Base-by-base conservation (phyloP, 768 basidiomycete species). In the Boletus speciosus region DNA sequence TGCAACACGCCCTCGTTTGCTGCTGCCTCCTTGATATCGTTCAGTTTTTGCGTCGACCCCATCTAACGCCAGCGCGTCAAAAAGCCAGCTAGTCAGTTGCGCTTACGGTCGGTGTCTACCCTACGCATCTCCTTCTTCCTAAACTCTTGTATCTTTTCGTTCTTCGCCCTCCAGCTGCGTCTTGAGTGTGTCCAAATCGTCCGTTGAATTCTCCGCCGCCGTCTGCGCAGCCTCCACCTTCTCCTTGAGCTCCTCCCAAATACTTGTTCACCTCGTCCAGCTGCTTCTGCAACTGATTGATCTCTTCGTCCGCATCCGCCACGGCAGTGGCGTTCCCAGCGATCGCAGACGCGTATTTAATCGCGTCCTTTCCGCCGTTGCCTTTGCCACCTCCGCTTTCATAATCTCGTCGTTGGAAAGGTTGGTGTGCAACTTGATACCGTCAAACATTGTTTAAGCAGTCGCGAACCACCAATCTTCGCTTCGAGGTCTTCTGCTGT, bases 321-420 rank as follows among this genome's bases (percentile, higher is more conserved):
- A 91, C 70, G 7, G 76, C 75, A 8, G 70, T 66, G 5, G 69
- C 71, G 64, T 89, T 87, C 16, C 65, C 72, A 31, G 79, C 74
- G 54, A 97, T 76, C 8, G 80, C 68, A 43, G 76, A 77, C 39
- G 78, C 73, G 15, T 86, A 69, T 66, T 93, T 96, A 48, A 75
- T 76, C 15, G 80, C 69, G 64, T 98, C 96, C 63, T 94, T 93
- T 88, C 83, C 0, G 92, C 90, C 63, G 96, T 97, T 8, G 83
- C 83, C 66, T 84, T 88, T 0, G 86, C 84, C 8, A 97, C 91
- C 68, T 98, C 95, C 1, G 93, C 92, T 70, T 93, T 97, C 38
- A 93, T 96, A 64, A 97, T 90, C 64, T 90, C 89, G 47, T 95
- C 92, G 67, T 86, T 90, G 37, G 91, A 84, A 46, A 96, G 74